Conservation (phyloP, 2,329 filamentous ascomycete genomes). For the Penicillium hordei region DNA sequence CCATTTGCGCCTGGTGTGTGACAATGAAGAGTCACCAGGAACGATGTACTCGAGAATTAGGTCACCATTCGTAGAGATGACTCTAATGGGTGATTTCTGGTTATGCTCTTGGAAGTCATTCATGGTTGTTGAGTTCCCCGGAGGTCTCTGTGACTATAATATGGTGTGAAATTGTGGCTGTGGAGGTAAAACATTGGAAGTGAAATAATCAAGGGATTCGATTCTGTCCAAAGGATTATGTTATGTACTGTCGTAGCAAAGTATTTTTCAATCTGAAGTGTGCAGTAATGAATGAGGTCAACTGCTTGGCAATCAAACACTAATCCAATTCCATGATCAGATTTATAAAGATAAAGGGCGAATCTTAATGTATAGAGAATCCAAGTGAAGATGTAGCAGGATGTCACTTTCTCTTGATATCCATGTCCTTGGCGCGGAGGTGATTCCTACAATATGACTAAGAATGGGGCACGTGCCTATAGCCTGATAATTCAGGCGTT, state of each 20-base stretch:
- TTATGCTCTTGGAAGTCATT: not conserved
- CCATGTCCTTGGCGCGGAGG: not conserved
- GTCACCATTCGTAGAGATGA: slow-evolving; percentile 35
- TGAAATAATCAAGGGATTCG: not conserved
- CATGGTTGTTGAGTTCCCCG: not conserved
- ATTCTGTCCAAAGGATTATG: not conserved
- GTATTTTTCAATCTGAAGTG: not conserved
- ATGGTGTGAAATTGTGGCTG: not conserved
- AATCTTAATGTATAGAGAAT: not conserved
- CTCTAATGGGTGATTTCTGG: slow-evolving; percentile 11
- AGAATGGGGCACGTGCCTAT: not conserved
- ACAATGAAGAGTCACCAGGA: slow-evolving; percentile 1
- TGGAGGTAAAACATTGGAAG: not conserved
- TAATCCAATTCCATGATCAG: not conserved
- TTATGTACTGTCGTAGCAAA: not conserved
- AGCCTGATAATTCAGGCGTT: not conserved
- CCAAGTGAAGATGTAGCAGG: not conserved
- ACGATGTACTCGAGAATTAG: slow-evolving; percentile 37
- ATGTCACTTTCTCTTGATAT: slow-evolving; percentile 2
- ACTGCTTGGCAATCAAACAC: not conserved
- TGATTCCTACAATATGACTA: slow-evolving; percentile 4
- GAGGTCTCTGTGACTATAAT: not conserved
- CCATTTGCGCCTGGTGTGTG: slow-evolving; percentile 27
- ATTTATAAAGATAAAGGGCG: no score
- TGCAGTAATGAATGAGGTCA: not conserved